Conservation (phyloP, 495 filamentous ascomycete species). For the Glarea lozoyensis region DNA sequence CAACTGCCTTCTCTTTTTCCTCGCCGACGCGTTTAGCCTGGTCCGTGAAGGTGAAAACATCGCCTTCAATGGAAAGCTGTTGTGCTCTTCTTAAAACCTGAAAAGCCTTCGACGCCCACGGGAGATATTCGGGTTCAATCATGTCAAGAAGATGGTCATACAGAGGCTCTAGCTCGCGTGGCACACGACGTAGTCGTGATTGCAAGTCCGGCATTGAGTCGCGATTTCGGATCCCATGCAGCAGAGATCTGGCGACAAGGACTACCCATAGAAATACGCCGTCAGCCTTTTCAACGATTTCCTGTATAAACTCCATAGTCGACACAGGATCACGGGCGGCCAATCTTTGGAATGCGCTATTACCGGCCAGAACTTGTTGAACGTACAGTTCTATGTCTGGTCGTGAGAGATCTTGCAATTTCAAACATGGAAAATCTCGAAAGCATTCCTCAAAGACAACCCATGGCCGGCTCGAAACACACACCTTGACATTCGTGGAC, state of each 20-base stretch:
- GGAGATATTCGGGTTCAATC: constrained; percentile 4
- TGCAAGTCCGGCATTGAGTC: constrained; percentile 5
- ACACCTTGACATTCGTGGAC: constrained; percentile 22
- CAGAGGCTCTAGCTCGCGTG: constrained; percentile 6
- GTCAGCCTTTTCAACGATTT: constrained; percentile 23
- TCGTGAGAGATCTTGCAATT: constrained; percentile 22
- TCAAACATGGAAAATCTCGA: constrained; percentile 16
- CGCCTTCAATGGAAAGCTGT: not conserved
- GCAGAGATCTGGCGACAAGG: constrained; percentile 15
- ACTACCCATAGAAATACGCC: constrained; percentile 33
- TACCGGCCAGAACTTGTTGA: constrained; percentile 9
- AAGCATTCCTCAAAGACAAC: constrained; percentile 33
- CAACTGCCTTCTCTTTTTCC: no score
- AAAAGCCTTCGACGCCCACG: constrained; percentile 5
- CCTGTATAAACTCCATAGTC: constrained; percentile 7
- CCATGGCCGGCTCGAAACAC: constrained; percentile 32
- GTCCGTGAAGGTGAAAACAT: no score
- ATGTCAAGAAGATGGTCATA: constrained; percentile 7
- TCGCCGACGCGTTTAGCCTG: no score
- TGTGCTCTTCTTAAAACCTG: constrained; percentile 7
- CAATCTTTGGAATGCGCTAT: constrained; percentile 8
- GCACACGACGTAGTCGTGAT: not conserved
- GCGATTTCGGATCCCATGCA: constrained; percentile 5
- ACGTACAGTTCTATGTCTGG: constrained; percentile 21
- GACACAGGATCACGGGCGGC: not conserved